Evolutionary conservation across 2,329 filamentous ascomycete species (phyloP).

Genomic region (Mycogone perniciosa): DNA sequence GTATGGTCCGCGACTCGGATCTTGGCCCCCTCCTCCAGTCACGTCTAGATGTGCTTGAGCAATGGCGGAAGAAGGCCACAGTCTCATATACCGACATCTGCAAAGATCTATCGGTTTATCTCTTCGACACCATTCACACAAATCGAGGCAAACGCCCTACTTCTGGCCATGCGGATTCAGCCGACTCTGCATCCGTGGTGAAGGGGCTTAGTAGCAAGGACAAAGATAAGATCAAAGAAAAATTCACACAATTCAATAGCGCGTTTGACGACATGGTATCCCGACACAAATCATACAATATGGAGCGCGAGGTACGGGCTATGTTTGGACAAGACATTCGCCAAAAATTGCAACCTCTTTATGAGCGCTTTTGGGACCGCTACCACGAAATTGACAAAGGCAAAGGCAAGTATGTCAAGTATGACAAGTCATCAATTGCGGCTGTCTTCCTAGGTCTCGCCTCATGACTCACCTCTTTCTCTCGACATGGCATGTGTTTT

Average conservation of each 20-base stretch:
- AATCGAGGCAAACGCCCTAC: constrained; percentile 66
- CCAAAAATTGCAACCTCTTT: constrained; percentile 86
- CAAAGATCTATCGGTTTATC: constrained; percentile 76
- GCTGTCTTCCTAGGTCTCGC: constrained; percentile 51
- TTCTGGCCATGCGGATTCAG: constrained; percentile 72
- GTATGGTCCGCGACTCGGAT: constrained; percentile 76
- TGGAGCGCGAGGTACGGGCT: constrained; percentile 84
- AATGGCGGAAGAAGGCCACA: constrained; percentile 82
- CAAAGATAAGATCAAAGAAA: constrained; percentile 92
- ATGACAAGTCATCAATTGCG: constrained; percentile 78
- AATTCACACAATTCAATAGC: constrained; percentile 86
- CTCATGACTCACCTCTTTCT: constrained; percentile 18
- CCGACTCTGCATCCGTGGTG: constrained; percentile 76
- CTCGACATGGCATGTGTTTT: background rate
- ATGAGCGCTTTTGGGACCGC: constrained; percentile 91
- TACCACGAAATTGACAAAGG: constrained; percentile 98
- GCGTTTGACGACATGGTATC: constrained; percentile 83
- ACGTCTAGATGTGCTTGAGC: constrained; percentile 62
- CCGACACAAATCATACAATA: constrained; percentile 74
- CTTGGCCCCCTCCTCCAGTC: constrained; percentile 64
- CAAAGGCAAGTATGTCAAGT: constrained; percentile 96
- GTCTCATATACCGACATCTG: constrained; percentile 78
- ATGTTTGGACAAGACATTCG: constrained; percentile 80
- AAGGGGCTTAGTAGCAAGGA: constrained; percentile 83
- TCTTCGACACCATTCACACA: constrained; percentile 90